These are phyloP conservation scores for Eimeria necatrix DNA, from an alignment of 169 alveolate genomes.

Conservation along the genomic window DNA sequence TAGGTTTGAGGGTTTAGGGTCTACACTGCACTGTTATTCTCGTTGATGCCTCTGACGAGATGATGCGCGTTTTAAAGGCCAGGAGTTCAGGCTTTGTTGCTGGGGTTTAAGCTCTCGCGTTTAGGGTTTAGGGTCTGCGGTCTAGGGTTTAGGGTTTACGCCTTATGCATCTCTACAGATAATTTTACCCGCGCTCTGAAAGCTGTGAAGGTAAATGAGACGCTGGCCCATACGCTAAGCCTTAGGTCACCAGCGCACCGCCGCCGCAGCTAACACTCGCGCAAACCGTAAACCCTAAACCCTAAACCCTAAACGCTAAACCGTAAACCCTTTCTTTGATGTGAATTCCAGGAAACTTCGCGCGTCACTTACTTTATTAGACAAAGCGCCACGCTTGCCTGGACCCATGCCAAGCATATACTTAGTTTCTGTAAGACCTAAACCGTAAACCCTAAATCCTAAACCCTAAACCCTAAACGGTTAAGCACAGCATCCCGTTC, in stretches of 20 bases:
- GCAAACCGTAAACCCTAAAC: background rate
- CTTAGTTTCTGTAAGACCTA: constrained; percentile 27
- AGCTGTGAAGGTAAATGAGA: constrained; percentile 5
- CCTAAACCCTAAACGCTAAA: background rate
- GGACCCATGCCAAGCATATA: constrained; percentile 8
- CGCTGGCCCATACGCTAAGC: background rate
- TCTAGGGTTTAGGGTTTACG: constrained; percentile 24
- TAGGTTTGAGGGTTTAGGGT: constrained; percentile 48
- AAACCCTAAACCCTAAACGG: background rate
- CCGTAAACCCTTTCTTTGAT: background rate
- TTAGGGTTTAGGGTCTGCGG: constrained; percentile 1
- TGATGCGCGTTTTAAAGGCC: background rate
- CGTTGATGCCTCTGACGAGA: background rate
- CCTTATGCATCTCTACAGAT: background rate
- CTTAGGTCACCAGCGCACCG: no score
- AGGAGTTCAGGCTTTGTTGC: background rate
- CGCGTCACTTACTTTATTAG: background rate
- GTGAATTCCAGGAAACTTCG: background rate
- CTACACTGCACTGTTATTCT: background rate
- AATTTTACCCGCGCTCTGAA: background rate
- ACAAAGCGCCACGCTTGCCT: constrained; percentile 4
- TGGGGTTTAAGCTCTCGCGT: background rate
- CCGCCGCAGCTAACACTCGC: no score
- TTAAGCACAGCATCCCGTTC: background rate
- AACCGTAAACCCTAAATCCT: constrained; percentile 51